Conservation (phyloP, 257 asterid genomes). For the Lycium barbarum region DNA sequence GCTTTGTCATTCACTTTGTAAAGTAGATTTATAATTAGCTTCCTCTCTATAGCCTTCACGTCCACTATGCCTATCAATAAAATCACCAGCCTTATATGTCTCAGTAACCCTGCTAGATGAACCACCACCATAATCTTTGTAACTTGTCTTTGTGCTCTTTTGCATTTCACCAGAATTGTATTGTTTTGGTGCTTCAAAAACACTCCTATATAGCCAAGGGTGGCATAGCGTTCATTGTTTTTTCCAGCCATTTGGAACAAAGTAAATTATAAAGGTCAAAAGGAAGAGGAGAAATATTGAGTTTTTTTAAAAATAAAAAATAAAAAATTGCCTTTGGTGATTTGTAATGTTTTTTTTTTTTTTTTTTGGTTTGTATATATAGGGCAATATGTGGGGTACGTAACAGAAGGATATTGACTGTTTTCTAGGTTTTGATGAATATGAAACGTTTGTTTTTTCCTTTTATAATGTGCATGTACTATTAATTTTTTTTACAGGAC, state of each 20-base stretch:
- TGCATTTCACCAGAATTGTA: slow-evolving; percentile 15
- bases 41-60: slow-evolving; percentile 33
- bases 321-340: background rate
- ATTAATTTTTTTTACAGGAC: no score
- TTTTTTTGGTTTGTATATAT: background rate
- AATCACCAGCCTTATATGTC: slow-evolving; percentile 24
- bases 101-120: background rate
- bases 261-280: background rate
- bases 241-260: background rate
- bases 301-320: no score
- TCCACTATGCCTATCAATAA: slow-evolving; percentile 32
- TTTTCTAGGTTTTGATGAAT: background rate
- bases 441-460: background rate
- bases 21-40: slow-evolving; percentile 13
- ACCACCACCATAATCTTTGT: slow-evolving; percentile 29
- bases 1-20: slow-evolving; percentile 29
- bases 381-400: background rate
- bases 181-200: background rate
- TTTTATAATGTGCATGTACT: background rate
- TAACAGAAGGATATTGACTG: background rate
- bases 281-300: no score
- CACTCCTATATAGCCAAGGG: background rate
- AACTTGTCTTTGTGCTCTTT: slow-evolving; percentile 25
- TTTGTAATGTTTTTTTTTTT: background rate
- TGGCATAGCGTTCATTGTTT: background rate